A percentile compares a stretch with the other conserved stretches of the same genome.
phyloP scores from a whole-genome alignment of 768 basidiomycete species.

The Rhizopogon sp. region DNA sequence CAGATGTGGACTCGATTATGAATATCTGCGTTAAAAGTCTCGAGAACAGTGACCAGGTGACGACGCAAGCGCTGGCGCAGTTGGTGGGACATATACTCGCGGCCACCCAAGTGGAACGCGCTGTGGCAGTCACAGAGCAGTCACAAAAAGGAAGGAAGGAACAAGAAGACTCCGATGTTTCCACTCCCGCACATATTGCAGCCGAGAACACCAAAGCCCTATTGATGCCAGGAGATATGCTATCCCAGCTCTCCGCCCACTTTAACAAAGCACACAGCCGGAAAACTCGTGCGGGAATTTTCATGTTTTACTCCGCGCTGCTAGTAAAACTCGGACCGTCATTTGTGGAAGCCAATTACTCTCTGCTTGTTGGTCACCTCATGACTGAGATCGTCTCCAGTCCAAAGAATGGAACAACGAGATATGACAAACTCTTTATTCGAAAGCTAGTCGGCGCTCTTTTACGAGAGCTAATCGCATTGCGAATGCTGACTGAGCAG shows the following conservation, averaged over 20 bases:
- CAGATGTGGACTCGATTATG: conserved; percentile 77
- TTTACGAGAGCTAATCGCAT: conserved; percentile 81
- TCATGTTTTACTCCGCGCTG: conserved; percentile 82
- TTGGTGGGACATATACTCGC: conserved; percentile 83
- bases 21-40: conserved; percentile 63
- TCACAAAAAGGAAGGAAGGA: conserved; percentile 60
- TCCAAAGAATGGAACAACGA: conserved; percentile 46
- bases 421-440: conserved; percentile 72
- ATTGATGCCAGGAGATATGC: conserved; percentile 73
- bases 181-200: conserved; percentile 36
- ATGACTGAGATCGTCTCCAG: conserved; percentile 70
- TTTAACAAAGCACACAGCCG: conserved; percentile 77
- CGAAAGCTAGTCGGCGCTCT: conserved; percentile 73
- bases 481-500: conserved; percentile 87
- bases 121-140: conserved; percentile 38
- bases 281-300: conserved; percentile 76
- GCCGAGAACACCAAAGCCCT: conserved; percentile 63
- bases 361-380: conserved; percentile 72
- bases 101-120: conserved; percentile 69
- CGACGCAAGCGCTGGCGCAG: conserved; percentile 73
- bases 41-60: conserved; percentile 79
- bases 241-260: conserved; percentile 68
- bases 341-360: conserved; percentile 83
- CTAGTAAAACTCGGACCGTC: conserved; percentile 67
- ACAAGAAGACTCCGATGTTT: conserved; percentile 54